Conservation (phyloP, 2,329 filamentous ascomycete species). For the Trichothecium roseum region DNA sequence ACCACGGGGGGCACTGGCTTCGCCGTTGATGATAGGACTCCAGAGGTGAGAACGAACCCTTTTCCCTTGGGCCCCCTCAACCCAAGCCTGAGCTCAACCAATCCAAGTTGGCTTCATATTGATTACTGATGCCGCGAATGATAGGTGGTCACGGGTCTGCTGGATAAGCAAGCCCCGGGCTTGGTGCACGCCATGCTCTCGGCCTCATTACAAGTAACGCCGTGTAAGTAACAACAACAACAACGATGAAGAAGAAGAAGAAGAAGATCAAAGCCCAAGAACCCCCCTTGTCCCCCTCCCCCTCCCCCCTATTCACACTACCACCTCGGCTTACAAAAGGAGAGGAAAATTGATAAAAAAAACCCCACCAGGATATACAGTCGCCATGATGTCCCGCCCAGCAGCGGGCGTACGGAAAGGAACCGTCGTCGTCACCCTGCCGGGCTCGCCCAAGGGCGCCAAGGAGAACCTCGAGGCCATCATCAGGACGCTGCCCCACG, state of each 20-base stretch:
- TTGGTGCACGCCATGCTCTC: slow-evolving; percentile 93
- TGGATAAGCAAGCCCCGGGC: slow-evolving; percentile 80
- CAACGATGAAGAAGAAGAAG: too few species aligned
- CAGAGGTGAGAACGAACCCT: slow-evolving; percentile 51
- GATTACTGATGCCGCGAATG: too few species aligned
- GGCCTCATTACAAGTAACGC: slow-evolving; percentile 73
- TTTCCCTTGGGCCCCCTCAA: neutral
- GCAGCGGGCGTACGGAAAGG: slow-evolving; percentile 79
- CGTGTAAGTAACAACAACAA: too few species aligned
- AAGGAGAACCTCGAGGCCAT: slow-evolving; percentile 86
- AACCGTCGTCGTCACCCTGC: slow-evolving; percentile 77
- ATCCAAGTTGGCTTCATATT: too few species aligned
- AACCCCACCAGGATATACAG: slow-evolving; percentile 33
- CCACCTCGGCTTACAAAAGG: too few species aligned
- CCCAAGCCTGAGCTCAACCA: neutral
- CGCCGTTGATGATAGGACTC: slow-evolving; percentile 72
- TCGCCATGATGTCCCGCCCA: slow-evolving; percentile 93
- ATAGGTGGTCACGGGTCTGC: slow-evolving; percentile 65
- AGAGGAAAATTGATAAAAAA: slow-evolving; percentile 7
- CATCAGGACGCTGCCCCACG: slow-evolving; percentile 84
- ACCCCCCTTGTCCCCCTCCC: too few species aligned
- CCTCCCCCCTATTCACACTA: too few species aligned
- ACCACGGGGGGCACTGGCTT: slow-evolving; percentile 94
- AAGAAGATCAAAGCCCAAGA: too few species aligned
- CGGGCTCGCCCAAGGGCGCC: slow-evolving; percentile 90